A percentile compares a stretch with the other conserved stretches of the same genome.
These are phyloP conservation scores for Aphanomyces cochlioides DNA, from an alignment of 352 stramenopile genomes.

Conservation along the genomic window DNA sequence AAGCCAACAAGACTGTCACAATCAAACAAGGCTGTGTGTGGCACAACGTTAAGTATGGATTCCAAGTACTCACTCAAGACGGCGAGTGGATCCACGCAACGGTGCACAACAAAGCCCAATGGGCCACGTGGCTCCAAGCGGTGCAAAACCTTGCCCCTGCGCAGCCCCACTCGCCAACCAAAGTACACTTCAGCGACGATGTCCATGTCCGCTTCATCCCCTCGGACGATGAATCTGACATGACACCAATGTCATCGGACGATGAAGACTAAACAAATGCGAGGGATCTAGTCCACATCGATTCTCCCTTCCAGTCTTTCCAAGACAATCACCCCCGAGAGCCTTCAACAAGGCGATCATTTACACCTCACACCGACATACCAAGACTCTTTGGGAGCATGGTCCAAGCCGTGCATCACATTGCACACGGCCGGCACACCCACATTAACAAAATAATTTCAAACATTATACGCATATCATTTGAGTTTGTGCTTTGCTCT, in stretches of 20 bases:
- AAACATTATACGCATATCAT: no score
- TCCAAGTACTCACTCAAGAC: slow-evolving; percentile 4
- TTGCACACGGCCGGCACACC: no score
- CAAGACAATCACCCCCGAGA: no score
- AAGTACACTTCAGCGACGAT: neutral
- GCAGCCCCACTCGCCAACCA: neutral
- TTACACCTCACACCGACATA: no score
- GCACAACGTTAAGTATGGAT: neutral
- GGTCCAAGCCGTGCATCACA: no score
- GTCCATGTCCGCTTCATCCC: slow-evolving; percentile 5
- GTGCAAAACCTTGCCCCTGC: neutral
- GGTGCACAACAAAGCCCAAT: slow-evolving; percentile 1
- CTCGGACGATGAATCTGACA: neutral
- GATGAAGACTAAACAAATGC: neutral
- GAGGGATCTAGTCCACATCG: no score
- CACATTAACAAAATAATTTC: no score
- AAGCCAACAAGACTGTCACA: neutral
- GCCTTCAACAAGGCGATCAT: no score
- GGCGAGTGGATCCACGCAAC: neutral
- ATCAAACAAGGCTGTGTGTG: neutral
- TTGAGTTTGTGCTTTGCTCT: no score
- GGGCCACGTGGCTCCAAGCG: slow-evolving; percentile 5
- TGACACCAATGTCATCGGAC: neutral
- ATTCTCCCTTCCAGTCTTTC: no score
- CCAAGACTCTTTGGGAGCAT: no score